These are phyloP conservation scores for Bolboschoenoplectus hybrid DNA, from an alignment of 202 grass and related monocot species.

Conservation along the genomic window DNA sequence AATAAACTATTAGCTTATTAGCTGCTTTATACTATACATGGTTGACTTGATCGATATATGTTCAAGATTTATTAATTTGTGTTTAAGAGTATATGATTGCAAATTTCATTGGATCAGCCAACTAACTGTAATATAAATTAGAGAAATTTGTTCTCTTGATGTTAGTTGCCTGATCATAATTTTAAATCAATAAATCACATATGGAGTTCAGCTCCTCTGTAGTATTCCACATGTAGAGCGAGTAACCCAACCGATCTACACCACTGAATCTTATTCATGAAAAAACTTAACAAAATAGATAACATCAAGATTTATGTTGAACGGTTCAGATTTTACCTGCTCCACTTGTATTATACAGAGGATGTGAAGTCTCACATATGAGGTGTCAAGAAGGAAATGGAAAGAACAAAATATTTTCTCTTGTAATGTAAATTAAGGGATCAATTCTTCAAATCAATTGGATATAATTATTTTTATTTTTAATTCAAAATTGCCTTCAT, in stretches of 20 bases:
- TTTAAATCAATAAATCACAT: neutral
- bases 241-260: too few relatives aligned
- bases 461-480: neutral
- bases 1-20: neutral
- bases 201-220: too few relatives aligned
- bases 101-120: conserved; percentile 17
- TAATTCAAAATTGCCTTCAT: too few relatives aligned
- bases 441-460: neutral
- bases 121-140: neutral
- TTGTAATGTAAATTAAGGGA: neutral
- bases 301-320: too few relatives aligned
- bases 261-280: too few relatives aligned
- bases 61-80: neutral
- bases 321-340: too few relatives aligned
- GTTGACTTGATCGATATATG: conserved; percentile 12
- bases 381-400: neutral
- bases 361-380: too few relatives aligned
- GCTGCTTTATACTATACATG: neutral
- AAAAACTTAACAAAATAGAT: too few relatives aligned
- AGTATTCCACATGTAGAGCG: too few relatives aligned
- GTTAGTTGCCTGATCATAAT: neutral
- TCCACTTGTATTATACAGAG: too few relatives aligned
- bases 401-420: neutral
- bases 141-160: neutral
- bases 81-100: neutral